Conservation (phyloP, 352 stramenopile species). For the Phytophthora crassamura region DNA sequence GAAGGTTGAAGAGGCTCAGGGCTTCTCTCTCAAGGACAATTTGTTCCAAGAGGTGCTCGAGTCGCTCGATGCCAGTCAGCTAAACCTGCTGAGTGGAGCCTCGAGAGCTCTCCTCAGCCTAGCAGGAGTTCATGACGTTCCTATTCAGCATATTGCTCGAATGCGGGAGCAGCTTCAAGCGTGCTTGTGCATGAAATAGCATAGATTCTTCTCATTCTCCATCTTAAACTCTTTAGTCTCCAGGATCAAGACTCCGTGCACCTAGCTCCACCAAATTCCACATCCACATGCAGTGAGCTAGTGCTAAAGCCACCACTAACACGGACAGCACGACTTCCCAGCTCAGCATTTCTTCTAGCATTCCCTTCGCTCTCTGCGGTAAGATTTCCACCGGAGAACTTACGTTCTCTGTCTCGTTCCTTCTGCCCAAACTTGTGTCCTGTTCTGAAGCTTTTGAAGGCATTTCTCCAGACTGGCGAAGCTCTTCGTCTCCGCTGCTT, state of each 20-base stretch:
- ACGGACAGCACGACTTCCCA: conserved; percentile 21
- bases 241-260: conserved; percentile 17
- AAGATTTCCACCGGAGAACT: neutral
- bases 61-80: conserved; percentile 4
- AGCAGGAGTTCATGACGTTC: neutral
- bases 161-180: conserved; percentile 34
- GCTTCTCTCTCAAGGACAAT: neutral
- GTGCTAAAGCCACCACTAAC: conserved; percentile 27
- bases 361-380: neutral
- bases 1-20: neutral
- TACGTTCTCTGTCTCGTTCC: neutral
- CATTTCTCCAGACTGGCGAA: conserved; percentile 9
- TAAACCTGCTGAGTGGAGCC: conserved; percentile 10
- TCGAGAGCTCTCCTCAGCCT: neutral
- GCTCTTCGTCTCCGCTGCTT: conserved; percentile 27
- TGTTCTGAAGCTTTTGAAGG: neutral
- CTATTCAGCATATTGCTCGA: conserved; percentile 14
- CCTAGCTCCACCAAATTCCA: conserved; percentile 28
- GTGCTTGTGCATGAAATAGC: neutral
- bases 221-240: neutral
- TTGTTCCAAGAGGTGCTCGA: conserved; percentile 24
- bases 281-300: conserved; percentile 36
- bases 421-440: neutral
- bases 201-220: neutral
- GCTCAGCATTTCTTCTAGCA: conserved; percentile 14